Evolutionary conservation across 768 basidiomycete genomes (phyloP).

Genomic region (Gyrodon lividus): DNA sequence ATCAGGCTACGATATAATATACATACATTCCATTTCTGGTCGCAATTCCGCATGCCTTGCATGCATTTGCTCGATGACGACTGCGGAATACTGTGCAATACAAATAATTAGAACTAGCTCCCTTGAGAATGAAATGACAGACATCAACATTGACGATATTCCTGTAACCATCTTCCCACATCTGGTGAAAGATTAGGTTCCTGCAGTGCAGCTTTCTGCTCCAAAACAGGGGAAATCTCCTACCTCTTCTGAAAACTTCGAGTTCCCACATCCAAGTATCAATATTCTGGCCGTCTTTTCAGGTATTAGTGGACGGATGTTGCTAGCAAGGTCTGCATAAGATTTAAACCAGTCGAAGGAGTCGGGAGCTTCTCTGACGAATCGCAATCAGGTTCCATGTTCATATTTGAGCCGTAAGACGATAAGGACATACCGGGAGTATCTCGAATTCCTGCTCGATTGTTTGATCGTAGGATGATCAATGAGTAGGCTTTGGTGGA

Average conservation of each 20-base stretch:
- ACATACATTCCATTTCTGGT: conserved; percentile 72
- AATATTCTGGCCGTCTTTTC: conserved; percentile 59
- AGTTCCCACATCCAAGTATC: conserved; percentile 86
- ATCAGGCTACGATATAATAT: too few species aligned
- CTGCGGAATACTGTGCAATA: conserved; percentile 60
- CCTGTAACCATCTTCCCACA: conserved; percentile 86
- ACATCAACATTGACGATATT: conserved; percentile 82
- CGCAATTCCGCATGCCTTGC: conserved; percentile 46
- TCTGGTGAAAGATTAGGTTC: conserved; percentile 40
- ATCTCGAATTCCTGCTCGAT: conserved; percentile 61
- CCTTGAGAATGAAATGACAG: conserved; percentile 18
- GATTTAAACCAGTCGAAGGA: conserved; percentile 89
- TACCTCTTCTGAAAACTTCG: conserved; percentile 76
- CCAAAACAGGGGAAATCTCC: conserved; percentile 12
- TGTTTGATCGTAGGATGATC: neutral
- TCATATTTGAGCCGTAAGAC: neutral
- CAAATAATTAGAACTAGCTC: neutral
- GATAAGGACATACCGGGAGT: conserved; percentile 50
- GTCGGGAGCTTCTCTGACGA: conserved; percentile 53
- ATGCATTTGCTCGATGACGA: conserved; percentile 76
- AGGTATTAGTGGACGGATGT: conserved; percentile 63
- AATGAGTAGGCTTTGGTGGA: neutral
- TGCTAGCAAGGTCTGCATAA: conserved; percentile 65
- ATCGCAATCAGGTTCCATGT: conserved; percentile 5
- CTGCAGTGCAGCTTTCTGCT: neutral